A percentile compares a stretch with the other conserved stretches of the same genome.
Evolutionary conservation across 2,329 filamentous ascomycete genomes (phyloP).

Genomic region (Phaeosphaeria sp.): DNA sequence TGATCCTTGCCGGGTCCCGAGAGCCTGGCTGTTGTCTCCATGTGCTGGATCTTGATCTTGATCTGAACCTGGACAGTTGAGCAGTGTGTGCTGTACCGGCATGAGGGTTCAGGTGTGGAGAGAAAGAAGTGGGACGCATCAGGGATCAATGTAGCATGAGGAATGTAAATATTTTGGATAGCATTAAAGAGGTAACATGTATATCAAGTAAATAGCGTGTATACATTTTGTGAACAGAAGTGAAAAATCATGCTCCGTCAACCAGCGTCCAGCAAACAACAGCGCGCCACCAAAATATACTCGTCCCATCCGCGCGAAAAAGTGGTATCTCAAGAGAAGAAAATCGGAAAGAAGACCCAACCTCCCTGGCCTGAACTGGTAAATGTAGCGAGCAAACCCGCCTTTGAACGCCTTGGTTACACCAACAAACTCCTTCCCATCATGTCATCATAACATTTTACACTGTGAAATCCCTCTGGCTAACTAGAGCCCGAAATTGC

Average conservation of each 20-base stretch:
- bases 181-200: neutral
- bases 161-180: too few species aligned
- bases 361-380: neutral
- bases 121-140: too few species aligned
- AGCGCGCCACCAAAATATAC: constrained; percentile 3
- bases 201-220: neutral
- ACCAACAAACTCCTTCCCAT: constrained; percentile 1
- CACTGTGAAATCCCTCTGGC: neutral
- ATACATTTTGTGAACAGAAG: neutral
- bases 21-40: too few species aligned
- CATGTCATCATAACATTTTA: constrained; percentile 6
- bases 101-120: too few species aligned
- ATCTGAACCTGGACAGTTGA: too few species aligned
- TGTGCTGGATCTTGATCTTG: too few species aligned
- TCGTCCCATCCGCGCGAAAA: constrained; percentile 13
- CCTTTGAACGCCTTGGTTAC: constrained; percentile 2
- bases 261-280: neutral
- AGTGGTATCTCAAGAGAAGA: constrained; percentile 30
- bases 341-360: constrained; percentile 1
- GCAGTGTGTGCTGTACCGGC: too few species aligned
- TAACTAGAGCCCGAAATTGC: constrained; percentile 49
- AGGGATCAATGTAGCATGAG: too few species aligned
- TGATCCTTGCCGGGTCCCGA: too few species aligned
- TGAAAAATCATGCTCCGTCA: neutral
- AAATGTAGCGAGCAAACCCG: neutral